A percentile compares a stretch with the other conserved stretches of the same genome.
phyloP scores from a whole-genome alignment of 352 stramenopile species.

The Aphanomyces cochlioides region DNA sequence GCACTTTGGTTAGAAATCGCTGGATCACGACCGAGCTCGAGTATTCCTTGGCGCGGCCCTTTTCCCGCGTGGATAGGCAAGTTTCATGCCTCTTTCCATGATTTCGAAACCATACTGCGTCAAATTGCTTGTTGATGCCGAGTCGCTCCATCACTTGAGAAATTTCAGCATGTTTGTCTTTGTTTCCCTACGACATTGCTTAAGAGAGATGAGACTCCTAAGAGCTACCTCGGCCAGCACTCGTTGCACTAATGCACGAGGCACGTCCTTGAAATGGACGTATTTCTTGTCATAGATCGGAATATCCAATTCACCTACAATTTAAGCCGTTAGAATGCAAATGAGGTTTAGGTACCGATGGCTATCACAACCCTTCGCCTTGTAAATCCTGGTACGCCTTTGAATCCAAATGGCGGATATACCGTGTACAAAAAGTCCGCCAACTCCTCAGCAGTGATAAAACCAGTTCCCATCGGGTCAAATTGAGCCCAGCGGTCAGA shows the following conservation, averaged over 20 bases:
- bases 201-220: background rate
- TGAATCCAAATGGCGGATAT: constrained; percentile 39
- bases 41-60: constrained; percentile 21
- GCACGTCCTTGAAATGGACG: constrained; percentile 50
- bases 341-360: constrained; percentile 6
- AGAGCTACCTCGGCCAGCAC: constrained; percentile 30
- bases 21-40: constrained; percentile 24
- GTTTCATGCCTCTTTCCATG: constrained; percentile 20
- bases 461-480: constrained; percentile 50
- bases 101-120: constrained; percentile 23
- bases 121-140: constrained; percentile 22
- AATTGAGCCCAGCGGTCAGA: constrained; percentile 42
- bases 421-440: constrained; percentile 39
- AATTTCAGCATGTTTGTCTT: constrained; percentile 18
- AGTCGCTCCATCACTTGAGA: constrained; percentile 22
- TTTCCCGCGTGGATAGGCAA: background rate
- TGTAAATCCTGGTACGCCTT: background rate
- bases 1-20: constrained; percentile 4
- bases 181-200: constrained; percentile 27
- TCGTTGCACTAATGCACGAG: constrained; percentile 40
- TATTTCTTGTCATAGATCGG: constrained; percentile 39
- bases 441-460: constrained; percentile 44
- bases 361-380: background rate
- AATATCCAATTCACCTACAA: constrained; percentile 39
- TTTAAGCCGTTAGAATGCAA: background rate